Evolutionary conservation across 1,284 basidiomycete genomes (phyloP).

Genomic region (Volvariella surrecta): DNA sequence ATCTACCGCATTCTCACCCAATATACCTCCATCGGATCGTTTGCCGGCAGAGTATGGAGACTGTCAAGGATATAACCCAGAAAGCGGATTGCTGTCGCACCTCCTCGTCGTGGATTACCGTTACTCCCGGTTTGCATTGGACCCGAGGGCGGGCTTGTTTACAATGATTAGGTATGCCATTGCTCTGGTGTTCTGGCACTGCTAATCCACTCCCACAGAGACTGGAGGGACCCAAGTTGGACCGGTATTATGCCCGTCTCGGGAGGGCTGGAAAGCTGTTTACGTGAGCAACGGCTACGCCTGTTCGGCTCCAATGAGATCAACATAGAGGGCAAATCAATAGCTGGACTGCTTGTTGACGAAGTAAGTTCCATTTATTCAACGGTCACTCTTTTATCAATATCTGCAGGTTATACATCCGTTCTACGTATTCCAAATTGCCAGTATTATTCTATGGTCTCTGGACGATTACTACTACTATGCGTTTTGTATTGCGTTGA

Average conservation of each 20-base stretch:
- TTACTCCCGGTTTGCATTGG: conserved; percentile 86
- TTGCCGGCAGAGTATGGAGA: conserved; percentile 12
- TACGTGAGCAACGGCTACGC: conserved; percentile 56
- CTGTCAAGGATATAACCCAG: conserved; percentile 10
- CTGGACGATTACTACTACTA: conserved; percentile 97
- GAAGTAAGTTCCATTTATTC: conserved; percentile 49
- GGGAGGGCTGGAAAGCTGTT: conserved; percentile 46
- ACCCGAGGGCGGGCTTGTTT: conserved; percentile 81
- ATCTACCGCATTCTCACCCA: conserved; percentile 65
- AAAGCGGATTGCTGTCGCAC: conserved; percentile 31
- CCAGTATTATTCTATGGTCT: conserved; percentile 91
- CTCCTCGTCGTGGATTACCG: conserved; percentile 73
- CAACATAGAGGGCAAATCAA: conserved; percentile 86
- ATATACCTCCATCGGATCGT: conserved; percentile 13
- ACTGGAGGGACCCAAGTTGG: conserved; percentile 90
- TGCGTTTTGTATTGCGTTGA: conserved; percentile 94
- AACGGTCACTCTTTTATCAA: conserved; percentile 8
- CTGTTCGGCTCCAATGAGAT: conserved; percentile 89
- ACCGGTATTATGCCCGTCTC: conserved; percentile 54
- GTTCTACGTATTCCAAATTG: conserved; percentile 98
- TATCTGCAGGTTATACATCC: conserved; percentile 76
- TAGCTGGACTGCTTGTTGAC: conserved; percentile 78
- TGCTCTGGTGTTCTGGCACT: conserved; percentile 1
- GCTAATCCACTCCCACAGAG: conserved; percentile 35
- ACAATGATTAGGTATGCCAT: conserved; percentile 63